Evolutionary conservation across 73 alveolate species (phyloP), one percentile per base, ranked within the genome.

Genomic region (Durusdinium trenchii): DNA sequence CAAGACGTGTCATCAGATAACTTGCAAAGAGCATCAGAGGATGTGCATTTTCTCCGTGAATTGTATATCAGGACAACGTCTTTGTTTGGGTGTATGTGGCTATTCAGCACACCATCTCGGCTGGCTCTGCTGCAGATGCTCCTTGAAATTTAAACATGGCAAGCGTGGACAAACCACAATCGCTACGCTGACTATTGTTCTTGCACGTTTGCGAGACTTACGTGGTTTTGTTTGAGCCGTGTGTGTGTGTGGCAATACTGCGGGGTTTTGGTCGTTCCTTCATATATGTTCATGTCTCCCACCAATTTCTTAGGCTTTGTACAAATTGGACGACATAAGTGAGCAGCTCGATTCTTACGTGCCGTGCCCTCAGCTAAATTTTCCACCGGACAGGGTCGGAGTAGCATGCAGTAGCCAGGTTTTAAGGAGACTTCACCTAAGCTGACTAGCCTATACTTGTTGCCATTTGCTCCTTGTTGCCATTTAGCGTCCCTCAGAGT

Each of bases 261-360:
- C n/a, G n/a, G n/a, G n/a, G n/a, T n/a, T n/a, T n/a, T n/a, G n/a
- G n/a, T n/a, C n/a, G n/a, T n/a, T n/a, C n/a, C n/a, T n/a, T n/a
- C n/a, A n/a, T n/a, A n/a, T n/a, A n/a, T n/a, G n/a, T n/a, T n/a
- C n/a, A n/a, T n/a, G n/a, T n/a, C n/a, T n/a, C n/a, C n/a, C n/a
- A n/a, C n/a, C n/a, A n/a, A n/a, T n/a, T n/a, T 30, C 76, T 32
- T 7, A 85, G 94, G 95, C 96, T 38, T 51, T 89, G 57, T 89
- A 89, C 86, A 89, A 89, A 45, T 51, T 89, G 64, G 86, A 89
- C 36, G 96, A 89, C 69, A 75, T 89, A 50, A 62, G 71, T 23
- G 96, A 89, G 75, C 96, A 89, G 51, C 96, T 89, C 67, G 96
- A 89, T 64, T 40, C 96, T 69, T 89, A 89, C 3, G 96, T 89